A percentile compares a stretch with the other conserved stretches of the same genome.
Conservation (phyloP, 2,329 filamentous ascomycete species). For the Fusarium annulatum region DNA sequence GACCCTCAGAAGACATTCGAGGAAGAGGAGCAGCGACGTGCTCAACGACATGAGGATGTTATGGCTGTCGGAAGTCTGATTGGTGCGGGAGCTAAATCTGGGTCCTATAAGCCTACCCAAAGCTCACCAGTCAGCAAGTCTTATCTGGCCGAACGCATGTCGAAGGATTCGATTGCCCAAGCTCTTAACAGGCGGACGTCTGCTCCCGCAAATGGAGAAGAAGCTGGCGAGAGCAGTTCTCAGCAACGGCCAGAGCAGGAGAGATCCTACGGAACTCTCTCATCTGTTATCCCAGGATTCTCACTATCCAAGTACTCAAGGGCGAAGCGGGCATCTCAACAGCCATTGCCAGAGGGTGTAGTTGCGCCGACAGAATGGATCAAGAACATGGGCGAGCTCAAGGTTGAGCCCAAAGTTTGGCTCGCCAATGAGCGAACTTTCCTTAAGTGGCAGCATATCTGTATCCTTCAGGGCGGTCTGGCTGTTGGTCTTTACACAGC, state of each 20-base stretch:
- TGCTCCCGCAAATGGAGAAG: conserved; percentile 45
- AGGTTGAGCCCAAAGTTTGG: conserved; percentile 98
- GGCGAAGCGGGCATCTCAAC: conserved; percentile 59
- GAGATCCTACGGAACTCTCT: conserved; percentile 67
- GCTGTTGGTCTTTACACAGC: conserved; percentile 90
- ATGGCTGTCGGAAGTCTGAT: conserved; percentile 90
- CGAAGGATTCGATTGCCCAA: conserved; percentile 50
- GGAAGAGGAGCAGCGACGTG: conserved; percentile 86
- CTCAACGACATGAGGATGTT: conserved; percentile 85
- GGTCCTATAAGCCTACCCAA: conserved; percentile 67
- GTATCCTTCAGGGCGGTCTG: conserved; percentile 84
- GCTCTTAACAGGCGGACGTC: conserved; percentile 44
- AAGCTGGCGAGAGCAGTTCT: conserved; percentile 50
- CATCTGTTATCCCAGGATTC: conserved; percentile 83
- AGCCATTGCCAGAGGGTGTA: conserved; percentile 84
- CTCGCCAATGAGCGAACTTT: conserved; percentile 98
- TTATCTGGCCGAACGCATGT: conserved; percentile 67
- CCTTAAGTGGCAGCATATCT: conserved; percentile 98
- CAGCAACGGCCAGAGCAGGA: conserved; percentile 50
- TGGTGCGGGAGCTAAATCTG: conserved; percentile 68
- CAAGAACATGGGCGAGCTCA: conserved; percentile 91
- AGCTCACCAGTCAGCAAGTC: conserved; percentile 77
- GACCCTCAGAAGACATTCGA: conserved; percentile 92
- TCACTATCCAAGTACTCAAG: conserved; percentile 81
- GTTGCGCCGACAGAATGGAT: conserved; percentile 86